phyloP scores from a whole-genome alignment of 768 basidiomycete genomes.

The Mycena galericulata region DNA sequence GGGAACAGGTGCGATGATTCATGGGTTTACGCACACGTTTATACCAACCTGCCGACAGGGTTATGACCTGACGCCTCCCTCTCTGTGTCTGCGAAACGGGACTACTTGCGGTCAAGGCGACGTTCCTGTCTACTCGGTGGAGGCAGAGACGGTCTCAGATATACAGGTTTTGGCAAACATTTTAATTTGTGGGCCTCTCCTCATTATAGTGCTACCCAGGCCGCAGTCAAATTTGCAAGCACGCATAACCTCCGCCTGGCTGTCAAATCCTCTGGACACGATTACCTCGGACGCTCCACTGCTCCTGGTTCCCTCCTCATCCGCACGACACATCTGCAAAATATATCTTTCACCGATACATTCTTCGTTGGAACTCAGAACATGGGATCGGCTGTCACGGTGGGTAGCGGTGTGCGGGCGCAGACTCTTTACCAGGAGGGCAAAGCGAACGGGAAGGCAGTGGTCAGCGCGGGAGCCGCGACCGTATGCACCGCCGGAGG shows the following conservation, averaged over 20 bases:
- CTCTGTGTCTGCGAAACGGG: neutral
- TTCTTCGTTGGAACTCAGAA: conserved; percentile 35
- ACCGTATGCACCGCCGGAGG: conserved; percentile 42
- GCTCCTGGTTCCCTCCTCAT: conserved; percentile 53
- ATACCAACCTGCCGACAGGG: neutral
- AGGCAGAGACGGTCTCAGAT: neutral
- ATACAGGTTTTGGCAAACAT: neutral
- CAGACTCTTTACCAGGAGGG: conserved; percentile 35
- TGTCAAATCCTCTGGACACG: conserved; percentile 48
- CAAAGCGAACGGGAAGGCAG: conserved; percentile 37
- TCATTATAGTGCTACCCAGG: conserved; percentile 31
- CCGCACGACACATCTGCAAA: conserved; percentile 54
- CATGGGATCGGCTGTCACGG: conserved; percentile 40
- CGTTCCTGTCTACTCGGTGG: neutral
- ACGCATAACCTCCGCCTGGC: conserved; percentile 43
- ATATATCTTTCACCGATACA: conserved; percentile 43
- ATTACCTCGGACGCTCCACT: conserved; percentile 58
- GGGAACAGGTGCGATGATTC: neutral
- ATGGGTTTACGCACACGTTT: neutral
- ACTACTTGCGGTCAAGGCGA: neutral
- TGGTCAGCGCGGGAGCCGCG: conserved; percentile 40
- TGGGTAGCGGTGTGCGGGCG: conserved; percentile 41
- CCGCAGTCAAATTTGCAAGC: conserved; percentile 46
- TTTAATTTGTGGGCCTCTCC: too few species aligned
- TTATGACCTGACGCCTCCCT: neutral